Evolutionary conservation across 75 land plant genomes (phyloP).

Genomic region (Adiantum capillusveneris): DNA sequence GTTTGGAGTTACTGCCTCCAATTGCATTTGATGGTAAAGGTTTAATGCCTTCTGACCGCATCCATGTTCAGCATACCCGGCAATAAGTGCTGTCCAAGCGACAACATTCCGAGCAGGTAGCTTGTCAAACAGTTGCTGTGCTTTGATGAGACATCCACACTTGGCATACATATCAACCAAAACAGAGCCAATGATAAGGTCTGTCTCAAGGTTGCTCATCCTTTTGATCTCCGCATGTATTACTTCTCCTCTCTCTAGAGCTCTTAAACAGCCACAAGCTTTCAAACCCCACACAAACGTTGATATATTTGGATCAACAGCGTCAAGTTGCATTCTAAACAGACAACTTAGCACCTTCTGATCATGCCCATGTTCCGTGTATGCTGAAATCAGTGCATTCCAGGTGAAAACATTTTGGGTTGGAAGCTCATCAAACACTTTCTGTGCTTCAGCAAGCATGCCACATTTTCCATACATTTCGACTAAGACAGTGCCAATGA

Average conservation of each 20-base stretch:
- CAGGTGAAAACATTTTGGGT: slow-evolving; percentile 25
- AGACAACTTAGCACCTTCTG: slow-evolving; percentile 18
- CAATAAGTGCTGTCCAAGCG: slow-evolving; percentile 31
- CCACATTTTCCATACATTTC: slow-evolving; percentile 28
- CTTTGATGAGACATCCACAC: slow-evolving; percentile 26
- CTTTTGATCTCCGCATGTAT: slow-evolving; percentile 8
- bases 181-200: slow-evolving; percentile 16
- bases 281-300: slow-evolving; percentile 22
- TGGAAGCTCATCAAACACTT: slow-evolving; percentile 23
- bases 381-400: slow-evolving; percentile 32
- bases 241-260: slow-evolving; percentile 15
- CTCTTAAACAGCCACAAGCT: slow-evolving; percentile 20
- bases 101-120: slow-evolving; percentile 19
- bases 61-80: slow-evolving; percentile 15
- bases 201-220: slow-evolving; percentile 2
- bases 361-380: slow-evolving; percentile 8
- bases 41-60: slow-evolving; percentile 10
- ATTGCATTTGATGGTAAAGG: slow-evolving; percentile 13
- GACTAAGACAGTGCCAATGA: slow-evolving; percentile 16
- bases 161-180: slow-evolving; percentile 28
- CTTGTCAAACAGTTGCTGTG: slow-evolving; percentile 17
- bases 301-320: slow-evolving; percentile 15
- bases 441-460: slow-evolving; percentile 9
- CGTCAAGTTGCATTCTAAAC: slow-evolving; percentile 14
- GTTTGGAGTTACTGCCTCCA: slow-evolving; percentile 9